These are phyloP conservation scores for Pseudocercospora fuligena DNA, from an alignment of 2,329 filamentous ascomycete species.

Conservation along the genomic window DNA sequence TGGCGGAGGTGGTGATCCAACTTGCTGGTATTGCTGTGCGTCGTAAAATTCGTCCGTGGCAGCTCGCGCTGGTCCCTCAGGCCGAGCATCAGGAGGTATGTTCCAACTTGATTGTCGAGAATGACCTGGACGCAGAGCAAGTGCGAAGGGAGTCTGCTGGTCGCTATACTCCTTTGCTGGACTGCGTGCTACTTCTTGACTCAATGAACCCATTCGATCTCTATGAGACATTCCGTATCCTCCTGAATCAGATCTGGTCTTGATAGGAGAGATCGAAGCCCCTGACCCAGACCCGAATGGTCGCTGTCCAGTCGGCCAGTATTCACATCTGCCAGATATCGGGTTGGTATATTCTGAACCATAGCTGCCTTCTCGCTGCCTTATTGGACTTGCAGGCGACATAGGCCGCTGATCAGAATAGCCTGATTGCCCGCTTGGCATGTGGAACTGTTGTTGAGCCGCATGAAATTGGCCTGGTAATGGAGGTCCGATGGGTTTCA, in stretches of 20 bases:
- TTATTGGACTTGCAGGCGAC: background rate
- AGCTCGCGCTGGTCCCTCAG: background rate
- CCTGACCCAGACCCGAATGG: conserved; percentile 20
- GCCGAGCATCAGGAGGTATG: background rate
- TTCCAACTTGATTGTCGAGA: conserved; percentile 11
- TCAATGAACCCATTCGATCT: conserved; percentile 26
- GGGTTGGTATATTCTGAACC: conserved; percentile 12
- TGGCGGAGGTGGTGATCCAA: background rate
- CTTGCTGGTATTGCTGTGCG: conserved; percentile 13
- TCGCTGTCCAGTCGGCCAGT: conserved; percentile 13
- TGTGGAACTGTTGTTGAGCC: background rate
- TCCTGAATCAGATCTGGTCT: conserved; percentile 9
- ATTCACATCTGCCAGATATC: conserved; percentile 21
- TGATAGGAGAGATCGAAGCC: conserved; percentile 24
- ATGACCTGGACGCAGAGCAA: conserved; percentile 27
- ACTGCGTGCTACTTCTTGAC: conserved; percentile 30
- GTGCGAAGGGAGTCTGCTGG: conserved; percentile 38
- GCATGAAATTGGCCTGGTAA: conserved; percentile 11
- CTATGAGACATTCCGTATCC: background rate
- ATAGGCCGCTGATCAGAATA: background rate
- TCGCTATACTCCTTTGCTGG: conserved; percentile 35
- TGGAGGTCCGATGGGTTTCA: conserved; percentile 30
- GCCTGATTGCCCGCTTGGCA: background rate
- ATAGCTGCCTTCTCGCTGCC: conserved; percentile 8
- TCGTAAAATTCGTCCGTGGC: conserved; percentile 5